Evolutionary conservation across 2,329 filamentous ascomycete species (phyloP).

Genomic region (Fusarium brachygibbosum): DNA sequence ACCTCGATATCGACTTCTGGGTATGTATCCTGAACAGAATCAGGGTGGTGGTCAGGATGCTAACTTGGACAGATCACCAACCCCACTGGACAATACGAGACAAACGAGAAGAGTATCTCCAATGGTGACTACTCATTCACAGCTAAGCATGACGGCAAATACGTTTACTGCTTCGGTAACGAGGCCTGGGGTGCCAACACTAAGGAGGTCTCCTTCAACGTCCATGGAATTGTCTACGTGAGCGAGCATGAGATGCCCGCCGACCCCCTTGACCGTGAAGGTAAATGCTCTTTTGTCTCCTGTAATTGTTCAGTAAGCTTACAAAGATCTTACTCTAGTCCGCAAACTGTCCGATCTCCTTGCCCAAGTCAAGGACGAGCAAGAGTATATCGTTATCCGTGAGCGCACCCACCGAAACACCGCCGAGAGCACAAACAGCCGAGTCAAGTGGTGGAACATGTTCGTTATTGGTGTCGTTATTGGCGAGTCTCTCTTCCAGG

Average conservation of each 20-base stretch:
- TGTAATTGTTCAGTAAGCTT: not conserved
- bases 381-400: slow-evolving; percentile 94
- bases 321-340: slow-evolving; percentile 65
- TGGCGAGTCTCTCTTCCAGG: slow-evolving; percentile 95
- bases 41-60: slow-evolving; percentile 16
- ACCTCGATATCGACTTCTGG: slow-evolving; percentile 98
- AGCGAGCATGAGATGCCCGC: slow-evolving; percentile 85
- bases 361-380: slow-evolving; percentile 95
- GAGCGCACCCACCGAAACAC: slow-evolving; percentile 98
- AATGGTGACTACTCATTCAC: slow-evolving; percentile 95
- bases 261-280: slow-evolving; percentile 92
- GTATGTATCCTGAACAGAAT: slow-evolving; percentile 65
- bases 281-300: slow-evolving; percentile 62
- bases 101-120: slow-evolving; percentile 84
- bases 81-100: slow-evolving; percentile 80
- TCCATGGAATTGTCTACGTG: slow-evolving; percentile 98
- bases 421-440: slow-evolving; percentile 95
- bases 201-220: slow-evolving; percentile 99
- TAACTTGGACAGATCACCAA: slow-evolving; percentile 75
- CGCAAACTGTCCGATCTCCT: slow-evolving; percentile 86
- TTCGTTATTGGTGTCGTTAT: slow-evolving; percentile 92
- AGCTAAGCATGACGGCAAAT: slow-evolving; percentile 87
- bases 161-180: slow-evolving; percentile 98
- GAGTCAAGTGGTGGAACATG: slow-evolving; percentile 99
- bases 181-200: slow-evolving; percentile 96